Base-by-base conservation (phyloP, 768 basidiomycete species). In the Lanmaoa rubissima region DNA sequence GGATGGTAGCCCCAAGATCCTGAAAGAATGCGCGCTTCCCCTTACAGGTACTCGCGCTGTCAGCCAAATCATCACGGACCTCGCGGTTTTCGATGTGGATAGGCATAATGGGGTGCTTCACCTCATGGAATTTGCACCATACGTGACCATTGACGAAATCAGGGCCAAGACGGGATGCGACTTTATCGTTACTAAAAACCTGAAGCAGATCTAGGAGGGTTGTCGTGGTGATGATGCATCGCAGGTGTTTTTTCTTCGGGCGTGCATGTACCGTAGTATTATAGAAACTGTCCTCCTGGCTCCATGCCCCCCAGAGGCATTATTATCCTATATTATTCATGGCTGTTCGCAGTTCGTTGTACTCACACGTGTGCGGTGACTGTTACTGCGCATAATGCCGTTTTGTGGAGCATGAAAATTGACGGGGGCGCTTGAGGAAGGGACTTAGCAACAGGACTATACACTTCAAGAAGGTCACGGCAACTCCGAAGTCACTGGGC, bases 1-100 rank as follows among this genome's bases (percentile, higher is more conserved):
- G 74, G 86, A 91, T 66, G 93, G 93, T 46, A 85, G 84, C 62
- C 86, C 87, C 34, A 96, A 96, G 78, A 87, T 97, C 57, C 75
- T 94, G 57, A 78, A 84, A 64, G 74, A 87, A 66, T 96, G 94
- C 67, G 75, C 79, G 3, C 81, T 95, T 39, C 94, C 94, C 11
- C 76, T 94, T 48, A 96, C 94, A 0, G 94, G 94, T 12, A 89
- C 90, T 17, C 79, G 87, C 40, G 81, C 88, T 31, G 90, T 96
- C 58, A 92, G 90, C 75, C 85, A 85, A 54, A 94, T 96, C 66
- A 85, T 97, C 73, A 96, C 93, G 0, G 93, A 96, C 65, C 82
- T 96, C 16, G 87, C 84, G 28, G 92, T 92, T 35, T 96, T 98
- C 71, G 81, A 90, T 55, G 88, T 96, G 34, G 89, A 97, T 72